Base-by-base conservation (phyloP, 2,329 filamentous ascomycete species). In the Fusarium poae region DNA sequence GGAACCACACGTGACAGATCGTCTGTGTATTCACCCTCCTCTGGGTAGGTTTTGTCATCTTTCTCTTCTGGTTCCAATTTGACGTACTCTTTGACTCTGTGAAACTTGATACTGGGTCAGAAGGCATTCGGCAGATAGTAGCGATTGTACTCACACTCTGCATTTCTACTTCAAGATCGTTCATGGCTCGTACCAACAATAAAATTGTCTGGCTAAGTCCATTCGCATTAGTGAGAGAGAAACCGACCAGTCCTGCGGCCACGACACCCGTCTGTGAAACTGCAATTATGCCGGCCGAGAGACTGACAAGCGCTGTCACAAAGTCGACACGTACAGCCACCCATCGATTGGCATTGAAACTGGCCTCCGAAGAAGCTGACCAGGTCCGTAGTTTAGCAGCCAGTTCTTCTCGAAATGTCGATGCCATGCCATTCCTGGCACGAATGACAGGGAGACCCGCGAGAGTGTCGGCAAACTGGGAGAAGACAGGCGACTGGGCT, bases 271-370 rank as follows among this genome's bases (percentile, higher is more conserved):
- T 79, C 65, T 85, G 80, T 16, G 79, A 81, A 9, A 86, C 79
- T 8, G 86, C 86, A 50, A 88, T 85, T 45, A 82, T 79, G 11
- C 85, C 86, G 0, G 85, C 86, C 12, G 79, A 79, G 2, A 86
- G 78, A 15, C 83, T 82, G 13, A 87, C 84, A 2, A 86, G 74
- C 1, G 85, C 84, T 3, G 85, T 86, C 53, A 85, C 82, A 68
- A 86, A 80, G 63, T 88, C 86, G 6, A 86, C 79, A 7, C 86
- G 82, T 39, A 88, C 80, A 2, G 82, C 80, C 4, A 88, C 83
- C 86, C 86, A 88, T 10, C 86, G 82, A 71, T 88, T 88, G 62
- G 83, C 83, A 73, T 87, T 87, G 65, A 81, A 86, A 46, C 82
- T 83, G 1, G 85, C 78, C 70, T 87, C 84, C 1, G 80, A 77